phyloP scores from a whole-genome alignment of 2,329 filamentous ascomycete genomes.

The Penicillium nordicum region DNA sequence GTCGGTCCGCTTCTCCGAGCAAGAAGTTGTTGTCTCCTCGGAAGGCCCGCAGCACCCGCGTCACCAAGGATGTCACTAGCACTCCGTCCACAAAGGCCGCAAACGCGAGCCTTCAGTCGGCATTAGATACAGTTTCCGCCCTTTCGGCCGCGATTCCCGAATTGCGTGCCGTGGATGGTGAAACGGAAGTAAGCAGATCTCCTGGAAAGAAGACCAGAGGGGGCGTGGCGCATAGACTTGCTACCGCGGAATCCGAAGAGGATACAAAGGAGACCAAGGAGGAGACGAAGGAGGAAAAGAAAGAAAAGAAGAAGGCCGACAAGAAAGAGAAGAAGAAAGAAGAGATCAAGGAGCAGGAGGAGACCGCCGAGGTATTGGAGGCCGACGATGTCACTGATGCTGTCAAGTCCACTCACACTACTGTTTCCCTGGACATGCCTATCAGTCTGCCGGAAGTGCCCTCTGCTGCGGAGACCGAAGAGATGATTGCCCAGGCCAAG shows the following conservation, averaged over 20 bases:
- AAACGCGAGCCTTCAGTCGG: slow-evolving; percentile 48
- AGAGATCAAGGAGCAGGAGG: slow-evolving; percentile 50
- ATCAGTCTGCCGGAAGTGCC: slow-evolving; percentile 64
- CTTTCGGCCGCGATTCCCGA: slow-evolving; percentile 25
- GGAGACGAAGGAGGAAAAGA: slow-evolving; percentile 35
- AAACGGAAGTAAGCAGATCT: slow-evolving; percentile 24
- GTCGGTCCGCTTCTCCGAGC: slow-evolving; percentile 58
- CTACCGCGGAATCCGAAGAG: slow-evolving; percentile 23
- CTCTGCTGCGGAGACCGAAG: slow-evolving; percentile 70
- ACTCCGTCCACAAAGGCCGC: slow-evolving; percentile 49
- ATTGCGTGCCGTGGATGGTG: slow-evolving; percentile 19
- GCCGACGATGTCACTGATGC: slow-evolving; percentile 56
- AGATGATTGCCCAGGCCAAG: slow-evolving; percentile 82
- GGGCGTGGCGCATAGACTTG: slow-evolving; percentile 23
- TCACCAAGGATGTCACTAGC: slow-evolving; percentile 46
- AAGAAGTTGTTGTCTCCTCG: slow-evolving; percentile 53
- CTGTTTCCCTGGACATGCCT: slow-evolving; percentile 73
- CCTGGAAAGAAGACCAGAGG: slow-evolving; percentile 20
- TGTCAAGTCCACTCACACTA: slow-evolving; percentile 66
- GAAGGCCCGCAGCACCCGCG: slow-evolving; percentile 51
- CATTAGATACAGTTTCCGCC: slow-evolving; percentile 42
- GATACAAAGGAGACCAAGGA: slow-evolving; percentile 49
- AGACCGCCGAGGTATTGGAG: slow-evolving; percentile 58
- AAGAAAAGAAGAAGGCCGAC: slow-evolving; percentile 41
- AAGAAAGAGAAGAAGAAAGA: slow-evolving; percentile 30